Evolutionary conservation across 208 protist genomes (phyloP).

Genomic region (Crithidia sp.): DNA sequence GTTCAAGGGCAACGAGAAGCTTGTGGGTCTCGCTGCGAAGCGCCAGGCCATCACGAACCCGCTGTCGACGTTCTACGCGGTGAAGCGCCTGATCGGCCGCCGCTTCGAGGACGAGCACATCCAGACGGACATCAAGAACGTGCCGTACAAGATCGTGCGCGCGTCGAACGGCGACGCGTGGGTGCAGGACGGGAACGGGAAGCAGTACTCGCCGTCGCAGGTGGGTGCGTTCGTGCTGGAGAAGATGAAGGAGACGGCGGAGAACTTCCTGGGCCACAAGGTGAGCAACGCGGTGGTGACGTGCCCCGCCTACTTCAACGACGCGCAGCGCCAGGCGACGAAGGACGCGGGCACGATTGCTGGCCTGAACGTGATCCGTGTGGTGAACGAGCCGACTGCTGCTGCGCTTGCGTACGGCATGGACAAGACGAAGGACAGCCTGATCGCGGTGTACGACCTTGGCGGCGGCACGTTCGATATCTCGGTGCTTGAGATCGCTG

Average conservation of each 20-base stretch:
- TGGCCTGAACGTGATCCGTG: slow-evolving; percentile 95
- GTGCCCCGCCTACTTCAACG: slow-evolving; percentile 98
- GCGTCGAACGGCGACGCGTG: slow-evolving; percentile 92
- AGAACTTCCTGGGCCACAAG: slow-evolving; percentile 38
- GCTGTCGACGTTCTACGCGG: slow-evolving; percentile 85
- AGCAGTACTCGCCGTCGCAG: slow-evolving; percentile 88
- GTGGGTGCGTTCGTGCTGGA: slow-evolving; percentile 73
- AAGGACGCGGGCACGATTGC: slow-evolving; percentile 97
- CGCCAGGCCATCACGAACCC: slow-evolving; percentile 86
- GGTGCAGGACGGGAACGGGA: slow-evolving; percentile 88
- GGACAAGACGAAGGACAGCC: slow-evolving; percentile 99
- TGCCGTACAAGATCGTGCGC: slow-evolving; percentile 97
- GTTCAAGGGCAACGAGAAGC: slow-evolving; percentile 85
- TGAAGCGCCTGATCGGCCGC: slow-evolving; percentile 87
- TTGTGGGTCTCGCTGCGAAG: slow-evolving; percentile 76
- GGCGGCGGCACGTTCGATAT: too few relatives aligned
- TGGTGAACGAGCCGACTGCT: slow-evolving; percentile 99
- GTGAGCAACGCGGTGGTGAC: slow-evolving; percentile 94
- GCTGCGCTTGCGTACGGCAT: slow-evolving; percentile 73
- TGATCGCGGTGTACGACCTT: too few relatives aligned
- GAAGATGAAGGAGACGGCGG: slow-evolving; percentile 87
- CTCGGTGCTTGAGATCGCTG: too few relatives aligned
- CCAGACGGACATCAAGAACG: slow-evolving; percentile 73
- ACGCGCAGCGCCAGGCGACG: slow-evolving; percentile 97
- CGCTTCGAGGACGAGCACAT: slow-evolving; percentile 80